Base-by-base conservation (phyloP, 208 protist genomes). In the Borovskyia barvae region DNA sequence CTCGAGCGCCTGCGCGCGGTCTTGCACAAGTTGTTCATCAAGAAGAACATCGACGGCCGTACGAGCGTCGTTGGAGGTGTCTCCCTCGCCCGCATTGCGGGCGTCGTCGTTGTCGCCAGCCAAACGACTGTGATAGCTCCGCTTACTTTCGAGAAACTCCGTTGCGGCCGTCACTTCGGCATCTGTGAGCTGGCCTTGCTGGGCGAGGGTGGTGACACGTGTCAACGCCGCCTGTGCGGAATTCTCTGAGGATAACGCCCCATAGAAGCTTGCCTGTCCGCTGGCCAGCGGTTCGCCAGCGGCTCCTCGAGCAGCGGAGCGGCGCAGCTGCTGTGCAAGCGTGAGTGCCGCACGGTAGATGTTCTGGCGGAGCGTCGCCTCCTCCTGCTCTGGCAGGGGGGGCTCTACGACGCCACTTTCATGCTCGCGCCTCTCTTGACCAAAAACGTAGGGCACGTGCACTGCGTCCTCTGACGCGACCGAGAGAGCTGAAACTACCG, bases 1-100 rank as follows among this genome's bases (percentile, higher is more conserved):
- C 52, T 97, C 92, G 49, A 95, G 92, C 26, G 88, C 86, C 47
- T 67, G 62, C 2, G 88, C 71, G 35, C 88, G 84, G 73, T 97
- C 82, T 15, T 87, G 58, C 20, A 94, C 43, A 3, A 97, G 70
- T 8, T 78, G 73, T 37, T 73, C 67, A 37, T 93, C 85, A 7
- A 79, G 76, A n/a, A 95, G 74, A 33, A 84, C 70, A 14, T 68
- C 52, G 29, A 75, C 63, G 1, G 47, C 63, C 0, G 53, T 50
- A 19, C 63, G 63, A 6, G 19, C 6, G 22, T 69, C 37, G 0
- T 6, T 43, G 14, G 11, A 9, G 39, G 20, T 59, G 25, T 25
- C 28, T 8, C 39, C 32, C 2, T n/a, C 30, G 19, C 2, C 26
- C 24, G 12, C 51, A 37, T 43, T 11, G 19, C 17, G 12, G 5